A percentile compares a stretch with the other conserved stretches of the same genome.
Conservation (phyloP, 2,329 filamentous ascomycete species). For the Diatrype stigma region DNA sequence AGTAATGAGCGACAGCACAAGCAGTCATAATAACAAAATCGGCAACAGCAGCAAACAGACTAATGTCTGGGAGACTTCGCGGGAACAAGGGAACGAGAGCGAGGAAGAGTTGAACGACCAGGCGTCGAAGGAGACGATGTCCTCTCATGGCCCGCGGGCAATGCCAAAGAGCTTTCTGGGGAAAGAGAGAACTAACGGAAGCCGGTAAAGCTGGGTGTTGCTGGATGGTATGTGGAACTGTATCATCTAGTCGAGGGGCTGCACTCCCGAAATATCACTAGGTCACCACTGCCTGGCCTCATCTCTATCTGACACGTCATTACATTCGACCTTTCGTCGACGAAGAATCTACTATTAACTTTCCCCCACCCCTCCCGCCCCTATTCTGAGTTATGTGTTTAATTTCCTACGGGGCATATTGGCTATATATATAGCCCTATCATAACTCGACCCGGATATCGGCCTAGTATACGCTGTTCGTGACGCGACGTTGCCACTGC, state of each 20-base stretch:
- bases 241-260: not conserved
- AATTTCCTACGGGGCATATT: no score
- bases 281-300: no score
- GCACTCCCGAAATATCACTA: no score
- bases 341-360: no score
- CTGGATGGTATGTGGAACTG: not conserved
- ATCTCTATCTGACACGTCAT: no score
- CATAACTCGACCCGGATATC: no score
- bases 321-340: no score
- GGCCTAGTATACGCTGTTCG: no score
- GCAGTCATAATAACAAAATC: not conserved
- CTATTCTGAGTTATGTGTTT: no score
- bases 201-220: not conserved
- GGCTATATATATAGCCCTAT: no score
- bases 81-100: not conserved
- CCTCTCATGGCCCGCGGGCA: not conserved
- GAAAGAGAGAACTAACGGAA: not conserved
- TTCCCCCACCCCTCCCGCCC: no score
- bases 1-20: not conserved
- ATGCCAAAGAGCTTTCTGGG: not conserved
- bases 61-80: not conserved
- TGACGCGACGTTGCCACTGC: no score
- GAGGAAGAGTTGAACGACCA: not conserved
- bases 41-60: not conserved
- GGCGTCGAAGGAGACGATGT: not conserved